Conservation (phyloP, 1,284 basidiomycete species). For the Paramarasmius palmivorus region DNA sequence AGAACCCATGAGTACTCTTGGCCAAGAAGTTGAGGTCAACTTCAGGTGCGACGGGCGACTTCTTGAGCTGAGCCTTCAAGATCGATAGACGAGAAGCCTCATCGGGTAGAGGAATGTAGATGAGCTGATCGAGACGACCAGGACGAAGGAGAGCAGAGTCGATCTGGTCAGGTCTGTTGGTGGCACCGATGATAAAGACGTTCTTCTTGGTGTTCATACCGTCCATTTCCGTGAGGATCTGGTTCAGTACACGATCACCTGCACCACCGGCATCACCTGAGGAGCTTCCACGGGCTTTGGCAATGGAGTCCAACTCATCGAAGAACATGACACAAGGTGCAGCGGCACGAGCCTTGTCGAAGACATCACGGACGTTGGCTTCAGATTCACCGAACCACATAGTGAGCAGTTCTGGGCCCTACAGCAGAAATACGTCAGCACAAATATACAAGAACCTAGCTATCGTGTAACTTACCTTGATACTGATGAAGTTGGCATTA, state of each 20-base stretch:
- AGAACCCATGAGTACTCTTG: slow-evolving; percentile 96
- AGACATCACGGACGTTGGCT: slow-evolving; percentile 98
- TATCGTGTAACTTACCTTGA: slow-evolving; percentile 59
- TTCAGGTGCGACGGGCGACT: slow-evolving; percentile 85
- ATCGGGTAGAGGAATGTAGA: slow-evolving; percentile 94
- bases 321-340: slow-evolving; percentile 99
- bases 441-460: slow-evolving; percentile 23
- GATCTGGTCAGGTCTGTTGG: slow-evolving; percentile 99
- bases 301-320: slow-evolving; percentile 98
- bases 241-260: slow-evolving; percentile 96
- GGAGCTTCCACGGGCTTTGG: slow-evolving; percentile 90
- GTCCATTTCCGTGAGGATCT: slow-evolving; percentile 99
- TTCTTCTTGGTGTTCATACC: slow-evolving; percentile 99
- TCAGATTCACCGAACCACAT: slow-evolving; percentile 99
- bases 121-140: slow-evolving; percentile 95
- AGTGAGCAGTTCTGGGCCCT: slow-evolving; percentile 95
- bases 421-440: slow-evolving; percentile 11
- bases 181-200: slow-evolving; percentile 98
- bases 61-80: slow-evolving; percentile 89
- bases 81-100: slow-evolving; percentile 91
- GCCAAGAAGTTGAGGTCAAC: slow-evolving; percentile 90
- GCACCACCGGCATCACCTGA: slow-evolving; percentile 93
- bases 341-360: slow-evolving; percentile 98
- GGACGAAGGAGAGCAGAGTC: slow-evolving; percentile 96
- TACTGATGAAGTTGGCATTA: slow-evolving; percentile 97